These are phyloP conservation scores for Cryptococcus sp. DNA, from an alignment of 1,284 basidiomycete species.

Conservation along the genomic window DNA sequence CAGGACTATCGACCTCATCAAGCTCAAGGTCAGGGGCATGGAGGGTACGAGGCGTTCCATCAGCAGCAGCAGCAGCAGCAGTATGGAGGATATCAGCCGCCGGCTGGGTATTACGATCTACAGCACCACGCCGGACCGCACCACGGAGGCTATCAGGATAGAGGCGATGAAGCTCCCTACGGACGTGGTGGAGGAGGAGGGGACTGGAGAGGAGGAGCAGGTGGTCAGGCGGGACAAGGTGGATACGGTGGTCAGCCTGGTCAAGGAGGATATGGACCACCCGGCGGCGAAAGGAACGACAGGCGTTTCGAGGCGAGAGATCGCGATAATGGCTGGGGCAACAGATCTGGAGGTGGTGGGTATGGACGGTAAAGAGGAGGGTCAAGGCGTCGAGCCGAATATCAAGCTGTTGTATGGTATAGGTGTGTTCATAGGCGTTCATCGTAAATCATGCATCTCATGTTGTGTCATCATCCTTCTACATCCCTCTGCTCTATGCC, in stretches of 20 bases:
- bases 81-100: not conserved
- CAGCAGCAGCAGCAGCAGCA: not conserved
- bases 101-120: not conserved
- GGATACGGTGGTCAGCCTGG: too few species aligned
- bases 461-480: too few species aligned
- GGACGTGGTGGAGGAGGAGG: not conserved
- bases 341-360: not conserved
- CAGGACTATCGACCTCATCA: not conserved
- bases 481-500: not conserved
- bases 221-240: not conserved
- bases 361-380: not conserved
- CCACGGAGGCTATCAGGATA: not conserved
- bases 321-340: slow-evolving; percentile 8
- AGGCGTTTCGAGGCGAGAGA: slow-evolving; percentile 1
- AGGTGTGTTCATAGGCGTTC: not conserved
- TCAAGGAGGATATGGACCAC: too few species aligned
- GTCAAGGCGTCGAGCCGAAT: not conserved
- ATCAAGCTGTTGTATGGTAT: not conserved
- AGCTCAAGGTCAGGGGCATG: not conserved
- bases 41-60: not conserved
- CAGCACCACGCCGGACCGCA: not conserved
- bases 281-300: not conserved
- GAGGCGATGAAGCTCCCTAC: not conserved
- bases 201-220: slow-evolving; percentile 2
- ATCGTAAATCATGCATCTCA: too few species aligned